These are phyloP conservation scores for Suhomyces pyralidae DNA, from an alignment of 805 yeast genomes.

Conservation along the genomic window DNA sequence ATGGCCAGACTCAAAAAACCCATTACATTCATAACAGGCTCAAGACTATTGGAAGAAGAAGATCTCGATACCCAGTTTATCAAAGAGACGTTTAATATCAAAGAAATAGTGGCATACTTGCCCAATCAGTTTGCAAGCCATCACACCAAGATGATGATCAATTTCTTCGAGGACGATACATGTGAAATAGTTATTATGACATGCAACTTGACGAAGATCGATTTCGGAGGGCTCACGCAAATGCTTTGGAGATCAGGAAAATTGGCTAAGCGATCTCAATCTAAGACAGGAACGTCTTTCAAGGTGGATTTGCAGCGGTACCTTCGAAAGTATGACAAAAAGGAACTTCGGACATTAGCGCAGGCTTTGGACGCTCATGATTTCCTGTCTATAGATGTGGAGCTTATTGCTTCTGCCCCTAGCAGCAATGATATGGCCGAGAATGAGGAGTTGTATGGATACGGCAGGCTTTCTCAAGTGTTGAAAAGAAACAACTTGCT, in stretches of 20 bases:
- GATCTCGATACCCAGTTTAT: slow-evolving; percentile 11
- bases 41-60: slow-evolving; percentile 12
- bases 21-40: slow-evolving; percentile 32
- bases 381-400: slow-evolving; percentile 48
- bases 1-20: slow-evolving; percentile 15
- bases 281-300: not conserved
- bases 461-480: slow-evolving; percentile 44
- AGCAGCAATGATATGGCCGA: slow-evolving; percentile 26
- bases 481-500: slow-evolving; percentile 34
- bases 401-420: slow-evolving; percentile 57
- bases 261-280: slow-evolving; percentile 11
- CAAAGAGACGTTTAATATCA: slow-evolving; percentile 19
- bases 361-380: slow-evolving; percentile 32
- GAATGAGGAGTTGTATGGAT: slow-evolving; percentile 40
- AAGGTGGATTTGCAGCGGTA: slow-evolving; percentile 45
- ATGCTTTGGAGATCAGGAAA: slow-evolving; percentile 63
- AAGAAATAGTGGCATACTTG: slow-evolving; percentile 30
- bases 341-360: slow-evolving; percentile 24
- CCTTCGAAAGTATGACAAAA: slow-evolving; percentile 40
- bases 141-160: slow-evolving; percentile 68
- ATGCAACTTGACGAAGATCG: slow-evolving; percentile 54
- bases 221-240: slow-evolving; percentile 58
- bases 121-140: slow-evolving; percentile 45
- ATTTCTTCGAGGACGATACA: slow-evolving; percentile 45
- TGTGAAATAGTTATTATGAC: slow-evolving; percentile 57